Evolutionary conservation across 108 stramenopile species (phyloP).

Genomic region (Bacterosira constricta): DNA sequence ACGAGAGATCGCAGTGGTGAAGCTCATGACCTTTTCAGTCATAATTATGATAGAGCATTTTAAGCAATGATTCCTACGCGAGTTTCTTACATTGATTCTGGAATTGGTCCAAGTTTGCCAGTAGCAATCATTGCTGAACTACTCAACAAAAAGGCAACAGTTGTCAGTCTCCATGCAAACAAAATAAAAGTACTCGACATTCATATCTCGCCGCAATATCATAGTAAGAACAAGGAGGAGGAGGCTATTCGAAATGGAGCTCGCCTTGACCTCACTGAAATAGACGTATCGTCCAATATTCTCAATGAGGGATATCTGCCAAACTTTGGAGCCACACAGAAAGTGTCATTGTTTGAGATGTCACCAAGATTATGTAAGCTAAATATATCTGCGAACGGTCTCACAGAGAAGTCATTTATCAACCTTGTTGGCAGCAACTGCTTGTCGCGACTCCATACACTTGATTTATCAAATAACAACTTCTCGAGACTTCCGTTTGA

Average conservation of each 20-base stretch:
- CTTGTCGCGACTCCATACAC: conserved; percentile 8
- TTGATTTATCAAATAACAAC: conserved; percentile 45
- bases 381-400: conserved; percentile 24
- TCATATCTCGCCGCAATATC: neutral
- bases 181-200: conserved; percentile 14
- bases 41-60: too few species aligned
- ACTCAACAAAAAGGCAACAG: conserved; percentile 28
- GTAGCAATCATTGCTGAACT: conserved; percentile 15
- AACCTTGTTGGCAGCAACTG: neutral
- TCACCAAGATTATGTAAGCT: conserved; percentile 12
- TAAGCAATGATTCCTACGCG: too few species aligned
- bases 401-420: conserved; percentile 25
- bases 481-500: conserved; percentile 21
- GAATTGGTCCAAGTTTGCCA: conserved; percentile 25
- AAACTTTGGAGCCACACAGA: neutral
- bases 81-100: conserved; percentile 8
- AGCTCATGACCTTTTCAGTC: too few species aligned
- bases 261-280: conserved; percentile 19
- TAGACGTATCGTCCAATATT: conserved; percentile 36
- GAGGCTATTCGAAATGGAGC: too few species aligned
- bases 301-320: conserved; percentile 38
- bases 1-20: too few species aligned
- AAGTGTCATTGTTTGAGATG: conserved; percentile 21
- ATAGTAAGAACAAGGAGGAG: conserved; percentile 1
- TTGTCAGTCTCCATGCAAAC: conserved; percentile 32